phyloP scores from a whole-genome alignment of 257 asterid genomes.

The Forsythia suspensa region DNA sequence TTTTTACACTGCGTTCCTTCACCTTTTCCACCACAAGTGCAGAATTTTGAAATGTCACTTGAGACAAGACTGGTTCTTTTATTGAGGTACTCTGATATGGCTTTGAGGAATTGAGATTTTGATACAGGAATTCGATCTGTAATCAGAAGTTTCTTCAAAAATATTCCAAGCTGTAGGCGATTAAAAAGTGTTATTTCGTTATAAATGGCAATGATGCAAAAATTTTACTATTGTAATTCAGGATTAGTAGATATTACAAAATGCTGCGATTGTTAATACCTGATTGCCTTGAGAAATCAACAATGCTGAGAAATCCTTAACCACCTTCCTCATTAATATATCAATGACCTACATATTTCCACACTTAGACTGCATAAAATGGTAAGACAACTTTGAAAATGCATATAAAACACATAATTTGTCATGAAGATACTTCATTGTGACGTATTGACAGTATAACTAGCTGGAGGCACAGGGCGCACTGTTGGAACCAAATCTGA shows the following conservation, averaged over 20 bases:
- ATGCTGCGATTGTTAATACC: slow-evolving; percentile 35
- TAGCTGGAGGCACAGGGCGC: background rate
- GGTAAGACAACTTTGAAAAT: background rate
- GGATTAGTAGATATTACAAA: slow-evolving; percentile 2
- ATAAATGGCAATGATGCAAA: slow-evolving; percentile 2
- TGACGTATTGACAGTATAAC: background rate
- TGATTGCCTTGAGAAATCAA: slow-evolving; percentile 70
- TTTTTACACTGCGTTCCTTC: slow-evolving; percentile 21
- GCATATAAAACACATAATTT: background rate
- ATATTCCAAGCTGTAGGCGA: slow-evolving; percentile 63
- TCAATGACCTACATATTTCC: slow-evolving; percentile 61
- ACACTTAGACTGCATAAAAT: slow-evolving; percentile 14
- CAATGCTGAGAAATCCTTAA: slow-evolving; percentile 70
- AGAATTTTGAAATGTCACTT: slow-evolving; percentile 51
- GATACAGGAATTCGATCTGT: slow-evolving; percentile 44
- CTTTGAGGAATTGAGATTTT: slow-evolving; percentile 58
- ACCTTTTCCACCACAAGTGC: slow-evolving; percentile 68
- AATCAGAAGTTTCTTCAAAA: slow-evolving; percentile 59
- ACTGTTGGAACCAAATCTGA: slow-evolving; percentile 2
- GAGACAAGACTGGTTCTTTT: slow-evolving; percentile 63
- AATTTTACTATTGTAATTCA: background rate
- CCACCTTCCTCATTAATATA: slow-evolving; percentile 64
- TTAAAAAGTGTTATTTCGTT: slow-evolving; percentile 13
- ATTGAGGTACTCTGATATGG: slow-evolving; percentile 60
- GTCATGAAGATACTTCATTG: background rate